These are phyloP conservation scores for Scleromitrula shiraiana DNA, from an alignment of 2,329 filamentous ascomycete species.

Conservation along the genomic window DNA sequence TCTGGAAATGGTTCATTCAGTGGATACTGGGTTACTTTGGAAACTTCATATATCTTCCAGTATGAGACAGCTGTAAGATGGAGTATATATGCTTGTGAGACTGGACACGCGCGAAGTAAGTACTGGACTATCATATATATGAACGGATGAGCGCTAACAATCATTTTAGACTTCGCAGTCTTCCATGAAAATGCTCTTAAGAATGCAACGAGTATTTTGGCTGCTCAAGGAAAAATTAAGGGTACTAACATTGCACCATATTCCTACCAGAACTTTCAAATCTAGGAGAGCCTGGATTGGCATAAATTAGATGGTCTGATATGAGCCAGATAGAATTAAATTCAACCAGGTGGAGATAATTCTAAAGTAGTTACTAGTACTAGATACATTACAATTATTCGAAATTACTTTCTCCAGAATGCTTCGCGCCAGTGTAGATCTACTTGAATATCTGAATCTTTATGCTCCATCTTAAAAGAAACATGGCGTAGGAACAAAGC, in stretches of 20 bases:
- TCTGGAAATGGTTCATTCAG: background rate
- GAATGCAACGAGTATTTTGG: background rate
- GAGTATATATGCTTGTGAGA: constrained; percentile 4
- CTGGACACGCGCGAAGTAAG: constrained; percentile 1
- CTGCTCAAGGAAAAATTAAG: background rate
- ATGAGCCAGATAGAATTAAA: too few relatives aligned
- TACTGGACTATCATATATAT: background rate
- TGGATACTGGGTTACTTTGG: constrained; percentile 1
- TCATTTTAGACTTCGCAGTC: background rate
- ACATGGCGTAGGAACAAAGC: too few relatives aligned
- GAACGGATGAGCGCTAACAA: background rate
- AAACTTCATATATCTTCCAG: constrained; percentile 4
- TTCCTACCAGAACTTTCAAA: background rate
- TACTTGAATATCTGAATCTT: too few relatives aligned
- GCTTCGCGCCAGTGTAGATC: too few relatives aligned
- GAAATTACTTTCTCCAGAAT: too few relatives aligned
- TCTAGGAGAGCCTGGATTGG: too few relatives aligned
- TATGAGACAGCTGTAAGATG: constrained; percentile 1
- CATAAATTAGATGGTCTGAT: too few relatives aligned
- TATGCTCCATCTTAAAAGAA: too few relatives aligned
- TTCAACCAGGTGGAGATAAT: too few relatives aligned
- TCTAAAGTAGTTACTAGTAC: too few relatives aligned
- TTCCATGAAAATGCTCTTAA: constrained; percentile 3
- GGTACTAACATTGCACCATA: background rate
- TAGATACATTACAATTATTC: too few relatives aligned